Base-by-base conservation (phyloP, 2,329 filamentous ascomycete genomes). In the Rachicladosporium sp. region DNA sequence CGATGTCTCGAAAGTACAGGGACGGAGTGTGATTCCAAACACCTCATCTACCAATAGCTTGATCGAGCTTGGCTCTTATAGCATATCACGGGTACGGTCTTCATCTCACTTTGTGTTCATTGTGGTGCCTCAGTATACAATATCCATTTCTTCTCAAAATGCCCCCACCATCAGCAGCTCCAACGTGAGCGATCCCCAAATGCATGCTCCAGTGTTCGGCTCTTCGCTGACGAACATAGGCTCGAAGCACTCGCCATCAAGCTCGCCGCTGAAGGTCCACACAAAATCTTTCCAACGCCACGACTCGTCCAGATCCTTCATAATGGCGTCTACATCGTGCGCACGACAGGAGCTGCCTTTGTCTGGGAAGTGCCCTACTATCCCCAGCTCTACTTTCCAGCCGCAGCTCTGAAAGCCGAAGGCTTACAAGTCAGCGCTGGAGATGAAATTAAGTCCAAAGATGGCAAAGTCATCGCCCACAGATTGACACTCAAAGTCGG, bases 291-390 rank as follows among this genome's bases (percentile, higher is more conserved):
- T 6, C 40, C 47, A 31, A 56, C 59, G 2, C 46, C 49, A 3
- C 52, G 59, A 19, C 46, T 52, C 7, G 47, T 63, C 31, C 52
- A 57, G 33, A 38, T 57, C 29, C 48, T 60, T 12, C 53, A 54
- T 50, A 51, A 52, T 39, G 53, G 53, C 38, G 33, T 35, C 12
- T 61, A 56, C 48, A 54, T 63, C 33, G 44, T 55, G 41, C 48
- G 54, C 32, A 62, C 58, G 7, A 60, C 55, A 10, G 35, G 43
- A 15, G 56, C 59, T 10, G 29, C 47, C n/a, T 56, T 54, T 43
- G 58, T 62, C 11, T 63, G 59, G 59, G 59, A 63, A 47, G 68
- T 73, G 43, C 58, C 63, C 1, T 63, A 54, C 40, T 73, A 70
- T 47, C 69, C 68, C 1, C 60, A 70, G 15, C 64, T 54, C 46